A percentile compares a stretch with the other conserved stretches of the same genome.
Conservation (phyloP, 2,329 filamentous ascomycete species). For the Beauveria scarabaeidicola region DNA sequence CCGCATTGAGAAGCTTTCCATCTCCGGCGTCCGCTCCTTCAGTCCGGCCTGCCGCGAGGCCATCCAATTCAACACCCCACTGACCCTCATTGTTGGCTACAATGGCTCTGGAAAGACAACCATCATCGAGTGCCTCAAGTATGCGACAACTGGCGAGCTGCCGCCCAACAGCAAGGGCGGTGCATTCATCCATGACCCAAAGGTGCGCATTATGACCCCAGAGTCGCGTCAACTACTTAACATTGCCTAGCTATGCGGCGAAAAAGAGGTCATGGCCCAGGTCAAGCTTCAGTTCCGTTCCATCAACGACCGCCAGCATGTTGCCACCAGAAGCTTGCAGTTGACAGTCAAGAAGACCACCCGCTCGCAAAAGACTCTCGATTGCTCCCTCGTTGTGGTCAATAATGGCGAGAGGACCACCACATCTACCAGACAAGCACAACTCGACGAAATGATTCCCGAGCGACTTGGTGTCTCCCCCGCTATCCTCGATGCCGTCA, state of each 20-base stretch:
- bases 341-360: constrained; percentile 77
- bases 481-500: constrained; percentile 86
- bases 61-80: constrained; percentile 80
- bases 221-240: not conserved
- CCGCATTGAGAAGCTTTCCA: constrained; percentile 81
- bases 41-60: constrained; percentile 64
- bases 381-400: constrained; percentile 66
- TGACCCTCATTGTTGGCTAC: constrained; percentile 93
- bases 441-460: constrained; percentile 78
- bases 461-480: constrained; percentile 81
- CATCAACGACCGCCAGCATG: constrained; percentile 69
- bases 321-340: constrained; percentile 75
- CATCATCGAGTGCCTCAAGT: constrained; percentile 97
- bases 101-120: constrained; percentile 98
- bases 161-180: constrained; percentile 86
- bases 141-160: constrained; percentile 88
- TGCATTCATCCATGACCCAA: constrained; percentile 96
- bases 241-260: constrained; percentile 54
- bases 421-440: constrained; percentile 70
- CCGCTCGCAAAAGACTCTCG: constrained; percentile 72
- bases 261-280: constrained; percentile 83
- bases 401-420: constrained; percentile 72
- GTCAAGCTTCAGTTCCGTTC: constrained; percentile 83
- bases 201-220: constrained; percentile 36
- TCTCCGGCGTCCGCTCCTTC: constrained; percentile 79